A percentile compares a stretch with the other conserved stretches of the same genome.
Conservation (phyloP, 1,284 basidiomycete species). For the Malassezia caprae region DNA sequence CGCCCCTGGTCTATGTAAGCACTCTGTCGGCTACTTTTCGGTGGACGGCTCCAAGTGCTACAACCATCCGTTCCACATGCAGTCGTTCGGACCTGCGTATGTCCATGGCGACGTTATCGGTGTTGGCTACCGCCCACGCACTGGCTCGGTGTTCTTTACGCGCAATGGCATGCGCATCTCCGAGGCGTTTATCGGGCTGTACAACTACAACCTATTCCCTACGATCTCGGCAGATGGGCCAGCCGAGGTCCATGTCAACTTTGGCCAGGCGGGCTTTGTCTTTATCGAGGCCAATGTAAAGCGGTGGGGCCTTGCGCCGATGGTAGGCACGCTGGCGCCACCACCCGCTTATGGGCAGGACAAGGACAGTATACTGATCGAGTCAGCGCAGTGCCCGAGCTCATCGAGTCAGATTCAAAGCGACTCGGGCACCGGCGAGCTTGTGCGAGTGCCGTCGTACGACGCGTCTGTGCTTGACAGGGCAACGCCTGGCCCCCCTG, state of each 20-base stretch:
- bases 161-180: slow-evolving; percentile 45
- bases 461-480: not conserved
- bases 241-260: slow-evolving; percentile 45
- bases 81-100: slow-evolving; percentile 71
- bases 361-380: slow-evolving; percentile 47
- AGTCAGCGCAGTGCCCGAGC: slow-evolving; percentile 16
- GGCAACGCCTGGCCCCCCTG: not conserved
- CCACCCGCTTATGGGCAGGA: slow-evolving; percentile 47
- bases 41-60: slow-evolving; percentile 86
- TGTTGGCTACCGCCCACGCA: slow-evolving; percentile 42
- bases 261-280: slow-evolving; percentile 48
- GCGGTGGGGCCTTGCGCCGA: slow-evolving; percentile 47
- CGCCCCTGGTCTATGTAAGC: slow-evolving; percentile 62
- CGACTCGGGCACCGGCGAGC: not conserved
- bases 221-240: slow-evolving; percentile 43
- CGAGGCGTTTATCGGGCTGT: slow-evolving; percentile 44
- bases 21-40: slow-evolving; percentile 92
- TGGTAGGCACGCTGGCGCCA: slow-evolving; percentile 45
- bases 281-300: slow-evolving; percentile 48
- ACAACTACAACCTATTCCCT: slow-evolving; percentile 45
- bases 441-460: slow-evolving; percentile 11
- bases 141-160: slow-evolving; percentile 46
- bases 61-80: slow-evolving; percentile 86
- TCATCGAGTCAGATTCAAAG: not conserved
- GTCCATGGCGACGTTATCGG: slow-evolving; percentile 62